Evolutionary conservation across 2,329 filamentous ascomycete genomes (phyloP), one percentile per base, ranked within the genome.

Genomic region (Pseudocercospora crystallina): DNA sequence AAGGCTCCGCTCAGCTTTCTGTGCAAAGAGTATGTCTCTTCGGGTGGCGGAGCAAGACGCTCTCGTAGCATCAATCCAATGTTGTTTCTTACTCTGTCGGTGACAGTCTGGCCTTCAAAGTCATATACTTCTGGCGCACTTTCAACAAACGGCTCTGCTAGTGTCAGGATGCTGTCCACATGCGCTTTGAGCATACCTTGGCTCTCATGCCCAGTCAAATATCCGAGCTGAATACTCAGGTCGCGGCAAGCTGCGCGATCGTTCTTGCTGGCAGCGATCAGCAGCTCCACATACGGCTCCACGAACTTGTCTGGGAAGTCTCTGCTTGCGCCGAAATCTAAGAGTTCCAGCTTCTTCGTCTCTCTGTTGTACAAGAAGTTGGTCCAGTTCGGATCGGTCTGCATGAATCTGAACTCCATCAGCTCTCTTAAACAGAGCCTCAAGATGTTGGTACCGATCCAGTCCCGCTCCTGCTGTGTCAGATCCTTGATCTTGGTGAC

Each of bases 311-410:
- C 79, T 0, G 91, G 90, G 67, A 85, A 99, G 60, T 90, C 92
- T 62, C 94, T 81, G 14, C 87, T 90, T 32, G 94, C 94, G 52
- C 94, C 94, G 70, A 99, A 99, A 72, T 99, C 95, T 45, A 99
- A 84, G 1, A 99, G 81, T 70, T 96, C 91, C 11, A 99, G 84
- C 65, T 84, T 87, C 49, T 62, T 54, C 3, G 79, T 83, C 14
- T 75, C 62, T 1, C 83, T 76, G 63, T 97, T 94, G 77, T 90
- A 99, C 14, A 97, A 79, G 71, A 99, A 99, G 72, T 99, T 99
- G 31, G 92, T 97, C 94, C 94, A 99, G 76, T 99, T 99, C 35
- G 94, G 94, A 67, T 99, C 94, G 5, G 94, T 99, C 74, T 99
- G 94, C 94, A 99, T 99, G 75, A 95, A 97, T 54, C 80, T 85